Conservation (phyloP, 2,329 filamentous ascomycete genomes). For the Emergomyces pasteurianus region DNA sequence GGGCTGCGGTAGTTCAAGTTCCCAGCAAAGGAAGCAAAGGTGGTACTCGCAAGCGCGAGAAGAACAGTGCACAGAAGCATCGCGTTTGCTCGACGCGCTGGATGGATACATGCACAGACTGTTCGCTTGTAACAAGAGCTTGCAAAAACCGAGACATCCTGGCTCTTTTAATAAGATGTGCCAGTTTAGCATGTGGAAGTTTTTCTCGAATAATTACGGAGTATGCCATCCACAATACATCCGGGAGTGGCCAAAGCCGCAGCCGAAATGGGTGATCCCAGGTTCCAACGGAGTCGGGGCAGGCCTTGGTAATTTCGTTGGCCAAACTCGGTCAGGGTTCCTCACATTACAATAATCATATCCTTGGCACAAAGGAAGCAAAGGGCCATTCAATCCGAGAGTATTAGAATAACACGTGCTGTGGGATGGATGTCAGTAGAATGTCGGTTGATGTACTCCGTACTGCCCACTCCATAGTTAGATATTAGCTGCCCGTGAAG, state of each 20-base stretch:
- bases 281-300: background rate
- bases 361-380: background rate
- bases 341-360: background rate
- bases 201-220: background rate
- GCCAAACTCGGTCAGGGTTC: background rate
- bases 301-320: background rate
- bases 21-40: constrained; percentile 1
- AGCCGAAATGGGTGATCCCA: background rate
- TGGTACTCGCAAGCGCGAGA: background rate
- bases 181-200: background rate
- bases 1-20: constrained; percentile 48
- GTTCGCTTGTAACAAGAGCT: background rate
- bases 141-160: background rate
- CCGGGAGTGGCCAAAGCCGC: background rate
- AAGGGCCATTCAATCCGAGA: background rate
- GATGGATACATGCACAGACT: background rate
- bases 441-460: too few relatives aligned
- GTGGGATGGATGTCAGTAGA: background rate
- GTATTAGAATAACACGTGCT: background rate
- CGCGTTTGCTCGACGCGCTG: background rate
- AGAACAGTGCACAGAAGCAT: background rate
- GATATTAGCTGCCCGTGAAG: background rate
- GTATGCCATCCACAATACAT: background rate
- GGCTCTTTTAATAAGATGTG: background rate
- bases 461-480: too few relatives aligned